Percentiles rank a stretch among this genome's conserved stretches.
Evolutionary conservation across 148 eudicot species (phyloP).

Genomic region (Limonium bicolor): DNA sequence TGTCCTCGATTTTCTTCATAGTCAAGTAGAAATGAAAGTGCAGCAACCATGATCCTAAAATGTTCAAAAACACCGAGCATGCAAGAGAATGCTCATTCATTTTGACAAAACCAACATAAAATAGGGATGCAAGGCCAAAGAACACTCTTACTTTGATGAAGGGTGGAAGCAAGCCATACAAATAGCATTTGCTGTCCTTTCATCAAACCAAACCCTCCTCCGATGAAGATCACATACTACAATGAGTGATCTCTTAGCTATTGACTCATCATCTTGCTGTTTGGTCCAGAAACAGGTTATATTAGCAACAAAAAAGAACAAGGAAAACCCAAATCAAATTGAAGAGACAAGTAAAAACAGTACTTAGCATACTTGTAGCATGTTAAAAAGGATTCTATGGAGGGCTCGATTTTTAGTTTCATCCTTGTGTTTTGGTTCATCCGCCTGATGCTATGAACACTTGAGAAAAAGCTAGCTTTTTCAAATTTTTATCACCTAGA

Average conservation of each 20-base stretch:
- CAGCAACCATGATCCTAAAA: conserved; percentile 82
- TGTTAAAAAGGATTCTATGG: conserved; percentile 54
- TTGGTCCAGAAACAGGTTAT: conserved; percentile 1
- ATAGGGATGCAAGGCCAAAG: neutral
- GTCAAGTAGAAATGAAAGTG: conserved; percentile 84
- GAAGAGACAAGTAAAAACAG: neutral
- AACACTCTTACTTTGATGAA: conserved; percentile 43
- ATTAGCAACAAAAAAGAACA: conserved; percentile 1
- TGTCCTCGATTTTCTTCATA: conserved; percentile 70
- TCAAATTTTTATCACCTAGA: conserved; percentile 56
- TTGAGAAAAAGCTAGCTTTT: conserved; percentile 67
- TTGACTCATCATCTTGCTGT: conserved; percentile 78
- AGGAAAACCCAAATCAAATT: neutral
- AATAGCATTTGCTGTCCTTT: conserved; percentile 76
- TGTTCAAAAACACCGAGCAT: conserved; percentile 2
- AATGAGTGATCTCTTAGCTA: conserved; percentile 68
- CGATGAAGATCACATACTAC: conserved; percentile 80
- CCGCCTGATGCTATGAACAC: conserved; percentile 71
- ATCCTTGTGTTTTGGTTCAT: conserved; percentile 94
- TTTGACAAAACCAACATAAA: conserved; percentile 1
- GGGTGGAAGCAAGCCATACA: conserved; percentile 82
- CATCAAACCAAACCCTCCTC: conserved; percentile 93
- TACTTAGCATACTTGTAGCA: conserved; percentile 61
- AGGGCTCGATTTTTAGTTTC: conserved; percentile 70
- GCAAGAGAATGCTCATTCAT: neutral